These are phyloP conservation scores for Mycena belliarum DNA, from an alignment of 768 basidiomycete species.

Conservation along the genomic window DNA sequence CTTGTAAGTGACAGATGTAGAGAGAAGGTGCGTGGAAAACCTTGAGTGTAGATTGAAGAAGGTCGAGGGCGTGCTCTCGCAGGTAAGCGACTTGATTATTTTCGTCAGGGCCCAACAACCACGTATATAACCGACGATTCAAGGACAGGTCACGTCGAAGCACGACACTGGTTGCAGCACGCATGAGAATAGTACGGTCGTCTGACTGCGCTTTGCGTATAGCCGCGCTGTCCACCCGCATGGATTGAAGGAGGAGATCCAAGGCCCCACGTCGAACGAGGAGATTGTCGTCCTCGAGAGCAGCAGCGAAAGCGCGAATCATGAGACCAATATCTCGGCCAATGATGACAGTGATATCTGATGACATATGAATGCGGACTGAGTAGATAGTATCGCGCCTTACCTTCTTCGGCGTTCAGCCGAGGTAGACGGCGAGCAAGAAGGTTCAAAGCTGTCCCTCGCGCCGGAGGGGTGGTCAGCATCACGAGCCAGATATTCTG, in stretches of 20 bases:
- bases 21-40: conserved; percentile 34
- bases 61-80: conserved; percentile 65
- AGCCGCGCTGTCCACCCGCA: conserved; percentile 71
- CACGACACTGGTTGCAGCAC: conserved; percentile 84
- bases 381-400: background rate
- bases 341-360: conserved; percentile 70
- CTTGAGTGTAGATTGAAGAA: conserved; percentile 70
- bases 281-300: conserved; percentile 91
- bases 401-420: conserved; percentile 71
- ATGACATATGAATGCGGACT: background rate
- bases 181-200: conserved; percentile 84
- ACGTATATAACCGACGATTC: conserved; percentile 89
- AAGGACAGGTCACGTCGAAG: conserved; percentile 90
- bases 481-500: conserved; percentile 95
- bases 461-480: conserved; percentile 83
- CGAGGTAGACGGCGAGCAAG: conserved; percentile 78
- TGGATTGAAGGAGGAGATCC: conserved; percentile 78
- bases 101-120: conserved; percentile 87
- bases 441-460: conserved; percentile 87
- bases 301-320: conserved; percentile 89
- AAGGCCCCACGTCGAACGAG: conserved; percentile 85
- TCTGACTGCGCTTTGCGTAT: conserved; percentile 67
- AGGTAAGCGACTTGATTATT: conserved; percentile 74
- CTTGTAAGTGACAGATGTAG: background rate
- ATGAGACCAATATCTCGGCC: conserved; percentile 90